Evolutionary conservation across 495 filamentous ascomycete genomes (phyloP), one percentile per base, ranked within the genome.

Genomic region (Cairneyella variabilis): DNA sequence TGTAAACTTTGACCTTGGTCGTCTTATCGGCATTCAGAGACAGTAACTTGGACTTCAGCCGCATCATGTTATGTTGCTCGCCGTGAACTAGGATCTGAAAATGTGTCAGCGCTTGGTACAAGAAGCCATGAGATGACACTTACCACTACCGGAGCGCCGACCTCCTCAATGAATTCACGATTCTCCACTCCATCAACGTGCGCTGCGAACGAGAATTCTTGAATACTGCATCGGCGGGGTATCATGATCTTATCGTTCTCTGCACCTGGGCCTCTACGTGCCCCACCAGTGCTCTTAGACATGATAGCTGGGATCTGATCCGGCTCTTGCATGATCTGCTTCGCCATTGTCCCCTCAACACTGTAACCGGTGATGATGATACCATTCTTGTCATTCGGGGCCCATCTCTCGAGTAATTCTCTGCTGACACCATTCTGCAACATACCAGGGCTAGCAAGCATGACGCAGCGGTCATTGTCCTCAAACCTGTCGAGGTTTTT

Each of bases 151-250:
- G 89, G 88, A 5, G 93, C 90, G 22, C 74, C 80, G 37, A 97
- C 84, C 65, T 96, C 88, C 62, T 97, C 91, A 37, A 98, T 95
- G 61, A 98, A 98, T 48, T 89, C 90, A 40, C 84, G 77, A 59
- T 98, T 98, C 66, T 98, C 92, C 6, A 82, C 79, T n/a, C 93
- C 95, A 66, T 97, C 92, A 7, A 98, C 93, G 66, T 98, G 93
- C 1, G 93, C 93, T 1, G 93, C 93, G 66, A 98, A 98, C 36
- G 85, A 91, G 62, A 86, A 87, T 63, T 98, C 93, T 42, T 96
- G 85, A 16, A 98, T 83, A 21, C 82, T 96, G 67, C 92, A 97
- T 37, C 95, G 78, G 22, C 93, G 78, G 2, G 91, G 91, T 48
- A 98, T 90, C 89, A 95, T 91, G 16, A 89, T 78, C 66, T 91